Base-by-base conservation (phyloP, 2,329 filamentous ascomycete species). In the Aspergillus ibericus region DNA sequence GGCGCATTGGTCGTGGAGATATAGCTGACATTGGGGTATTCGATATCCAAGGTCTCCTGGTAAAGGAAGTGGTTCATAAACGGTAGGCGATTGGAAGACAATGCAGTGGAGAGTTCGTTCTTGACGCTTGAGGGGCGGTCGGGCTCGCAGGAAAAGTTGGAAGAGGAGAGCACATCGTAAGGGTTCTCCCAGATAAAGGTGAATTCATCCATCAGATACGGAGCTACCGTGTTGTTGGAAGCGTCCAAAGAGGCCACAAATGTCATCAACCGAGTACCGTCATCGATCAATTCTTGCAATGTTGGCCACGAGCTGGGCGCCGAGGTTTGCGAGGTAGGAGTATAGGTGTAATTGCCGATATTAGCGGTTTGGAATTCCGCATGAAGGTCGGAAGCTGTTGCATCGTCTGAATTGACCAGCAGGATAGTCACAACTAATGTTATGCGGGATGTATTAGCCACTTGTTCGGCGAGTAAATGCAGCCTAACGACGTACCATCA, bases 61-160 rank as follows among this genome's bases (percentile, higher is more conserved):
- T 93, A 87, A 54, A 89, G 82, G 79, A 95, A 93, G 77, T 95
- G 91, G 80, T 95, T 95, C 78, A 91, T 82, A 9, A 95, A 79
- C 25, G 90, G 85, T 72, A 95, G 82, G 66, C 85, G 82, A 65
- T 84, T 83, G 1, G 81, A 80, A 0, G 78, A 69, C 25, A 89
- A 69, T 1, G 88, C 89, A 1, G 71, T 62, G 4, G 71, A 60
- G 1, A 79, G 68, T 15, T 82, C 68, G 50, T 82, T 81, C 20
- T 75, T 72, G 34, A 87, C 76, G 5, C 74, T 73, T 0, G 81
- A 74, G 0, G 91, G 91, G 0, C 91, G 85, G 68, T 89, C 80
- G 4, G 91, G 81, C 0, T 81, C 83, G 80, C 91, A 95, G 73
- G 87, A 88, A 80, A 92, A 95, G 71, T 85, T 85, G 1, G 79